Evolutionary conservation across 2,329 filamentous ascomycete genomes (phyloP).

Genomic region (Aspergillus fischeri): DNA sequence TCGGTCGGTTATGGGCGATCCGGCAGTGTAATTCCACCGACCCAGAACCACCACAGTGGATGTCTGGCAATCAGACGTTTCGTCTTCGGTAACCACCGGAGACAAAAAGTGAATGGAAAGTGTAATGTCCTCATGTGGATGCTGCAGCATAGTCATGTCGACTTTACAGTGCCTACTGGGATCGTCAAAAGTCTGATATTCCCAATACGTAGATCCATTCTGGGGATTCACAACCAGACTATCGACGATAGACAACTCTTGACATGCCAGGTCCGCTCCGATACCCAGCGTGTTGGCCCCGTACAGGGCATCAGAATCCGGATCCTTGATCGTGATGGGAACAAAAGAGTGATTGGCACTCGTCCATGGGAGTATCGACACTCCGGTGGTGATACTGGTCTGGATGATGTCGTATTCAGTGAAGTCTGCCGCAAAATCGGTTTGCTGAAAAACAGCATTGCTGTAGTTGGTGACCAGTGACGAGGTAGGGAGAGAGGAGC

Average conservation of each 20-base stretch:
- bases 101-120: slow-evolving; percentile 34
- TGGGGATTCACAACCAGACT: slow-evolving; percentile 12
- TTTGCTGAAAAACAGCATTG: slow-evolving; percentile 23
- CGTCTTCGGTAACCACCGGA: slow-evolving; percentile 13
- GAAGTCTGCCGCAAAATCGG: slow-evolving; percentile 30
- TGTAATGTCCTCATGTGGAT: slow-evolving; percentile 20
- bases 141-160: slow-evolving; percentile 21
- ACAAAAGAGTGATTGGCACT: slow-evolving; percentile 29
- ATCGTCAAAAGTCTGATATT: slow-evolving; percentile 22
- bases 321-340: slow-evolving; percentile 20
- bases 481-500: slow-evolving; percentile 21
- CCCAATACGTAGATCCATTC: slow-evolving; percentile 20
- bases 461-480: slow-evolving; percentile 28
- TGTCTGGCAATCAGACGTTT: slow-evolving; percentile 27
- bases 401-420: slow-evolving; percentile 34
- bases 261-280: slow-evolving; percentile 24
- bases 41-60: slow-evolving; percentile 30
- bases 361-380: slow-evolving; percentile 30
- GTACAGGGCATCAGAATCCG: slow-evolving; percentile 21
- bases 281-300: slow-evolving; percentile 27
- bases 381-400: slow-evolving; percentile 31
- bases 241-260: slow-evolving; percentile 13
- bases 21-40: slow-evolving; percentile 29
- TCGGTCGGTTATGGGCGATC: slow-evolving; percentile 16
- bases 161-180: slow-evolving; percentile 22